Base-by-base conservation (phyloP, 192 early-diverging fungal genomes). In the Oehlia diaphana region DNA sequence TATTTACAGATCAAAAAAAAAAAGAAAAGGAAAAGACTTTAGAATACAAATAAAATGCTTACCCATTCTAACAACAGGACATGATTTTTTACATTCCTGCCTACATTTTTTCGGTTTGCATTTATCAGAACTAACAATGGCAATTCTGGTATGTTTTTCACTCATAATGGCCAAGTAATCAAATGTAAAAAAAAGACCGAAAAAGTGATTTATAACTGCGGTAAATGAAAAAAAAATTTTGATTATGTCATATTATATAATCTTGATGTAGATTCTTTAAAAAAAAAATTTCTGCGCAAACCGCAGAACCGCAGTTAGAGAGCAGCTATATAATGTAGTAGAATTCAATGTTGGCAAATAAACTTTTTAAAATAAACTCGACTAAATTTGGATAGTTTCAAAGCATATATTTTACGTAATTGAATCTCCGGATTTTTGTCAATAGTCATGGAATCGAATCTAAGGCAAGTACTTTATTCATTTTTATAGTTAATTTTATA, bases 71-170 rank as follows among this genome's bases (percentile, higher is more conserved):
- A 96, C 96, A 31, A 99, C 97, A 13, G 97, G 97, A 81, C 97
- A 99, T 23, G 92, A 91, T 81, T 93, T 93, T 87, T 98, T 98
- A 90, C 97, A 99, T 86, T 99, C 97, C 83, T 97, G 97, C 84
- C 95, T 88, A 83, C 97, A 99, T 84, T 98, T 97, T 88, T 99
- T 99, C 23, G 97, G 97, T 88, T 97, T 97, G 88, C 97, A 99
- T 88, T 96, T 98, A 93, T 99, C 97, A 28, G 86, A 81, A 80
- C 82, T 92, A 85, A 99, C 94, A 85, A 99, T 96, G 77, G 97
- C 97, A 70, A 98, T 95, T 89, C 96, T 92, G 5, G 95, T 95
- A 61, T 95, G 90, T 75, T 93, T 93, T 82, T 96, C 95, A 66
- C 90, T 88, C 96, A 97, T 98, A 63, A 39, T 79, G 67, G 21